Conservation (phyloP, 228 moss, liverwort and hornwort species). For the Sphagnum magellanicum region DNA sequence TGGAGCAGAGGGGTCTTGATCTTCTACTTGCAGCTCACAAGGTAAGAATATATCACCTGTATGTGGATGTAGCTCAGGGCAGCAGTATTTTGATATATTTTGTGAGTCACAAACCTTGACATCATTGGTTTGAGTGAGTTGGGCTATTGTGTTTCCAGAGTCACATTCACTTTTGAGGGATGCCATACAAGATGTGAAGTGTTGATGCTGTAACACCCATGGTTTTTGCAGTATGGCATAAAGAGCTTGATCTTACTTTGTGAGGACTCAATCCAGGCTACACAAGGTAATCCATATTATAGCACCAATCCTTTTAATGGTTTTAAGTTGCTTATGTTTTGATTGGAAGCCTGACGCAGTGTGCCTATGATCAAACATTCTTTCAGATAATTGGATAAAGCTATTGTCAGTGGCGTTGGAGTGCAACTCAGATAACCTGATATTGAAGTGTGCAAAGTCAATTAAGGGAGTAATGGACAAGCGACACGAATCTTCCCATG, state of each 20-base stretch:
- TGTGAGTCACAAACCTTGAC: too few relatives aligned
- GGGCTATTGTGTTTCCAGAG: too few relatives aligned
- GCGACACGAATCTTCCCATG: slow-evolving; percentile 12
- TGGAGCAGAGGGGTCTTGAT: slow-evolving; percentile 43
- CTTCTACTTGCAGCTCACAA: slow-evolving; percentile 55
- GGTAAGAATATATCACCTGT: slow-evolving; percentile 14
- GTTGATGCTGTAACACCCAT: not conserved
- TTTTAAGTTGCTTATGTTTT: too few relatives aligned
- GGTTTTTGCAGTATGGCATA: slow-evolving; percentile 40
- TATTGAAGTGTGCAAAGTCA: slow-evolving; percentile 43
- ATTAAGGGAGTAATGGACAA: slow-evolving; percentile 45
- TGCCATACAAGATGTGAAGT: too few relatives aligned
- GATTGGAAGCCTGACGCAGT: too few relatives aligned
- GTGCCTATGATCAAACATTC: too few relatives aligned
- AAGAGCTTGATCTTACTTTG: slow-evolving; percentile 43
- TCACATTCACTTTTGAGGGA: too few relatives aligned
- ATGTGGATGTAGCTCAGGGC: too few relatives aligned
- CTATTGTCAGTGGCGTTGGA: slow-evolving; percentile 42
- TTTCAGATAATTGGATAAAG: slow-evolving; percentile 60
- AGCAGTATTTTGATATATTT: too few relatives aligned
- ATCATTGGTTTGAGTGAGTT: too few relatives aligned
- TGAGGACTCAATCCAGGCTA: slow-evolving; percentile 31
- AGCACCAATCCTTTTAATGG: too few relatives aligned
- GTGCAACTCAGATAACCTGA: slow-evolving; percentile 35
- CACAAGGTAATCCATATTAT: slow-evolving; percentile 15